Base-by-base conservation (phyloP, 441 rosid genomes). In the Erodium texanum region DNA sequence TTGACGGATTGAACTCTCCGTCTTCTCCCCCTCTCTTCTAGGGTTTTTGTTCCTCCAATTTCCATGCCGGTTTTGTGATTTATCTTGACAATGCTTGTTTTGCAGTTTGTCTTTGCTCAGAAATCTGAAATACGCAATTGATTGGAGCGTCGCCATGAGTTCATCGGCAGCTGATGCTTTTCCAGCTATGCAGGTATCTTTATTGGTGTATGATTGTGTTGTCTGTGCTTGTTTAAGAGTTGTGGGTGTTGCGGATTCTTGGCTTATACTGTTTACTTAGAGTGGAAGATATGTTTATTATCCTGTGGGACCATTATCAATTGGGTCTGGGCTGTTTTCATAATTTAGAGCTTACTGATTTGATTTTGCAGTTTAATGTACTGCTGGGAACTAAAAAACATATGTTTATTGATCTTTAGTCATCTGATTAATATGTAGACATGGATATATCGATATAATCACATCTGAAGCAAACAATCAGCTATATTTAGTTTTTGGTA, bases 181-280 rank as follows among this genome's bases (percentile, higher is more conserved):
- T 71, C 78, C 78, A 66, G 73, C 79, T 71, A 70, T 75, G 79
- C 81, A 73, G 80, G 82, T 76, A 69, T 50, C 34, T 32, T 32
- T 7, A 32, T 32, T 1, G 2, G 36, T 32, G 36, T 32, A 32
- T 1, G 36, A 32, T 32, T 32, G 36, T 32, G 0, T 15, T 66
- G 8, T n/a, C 29, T 23, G 8, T 19, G 20, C 16, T 3, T 32
- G 20, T 24, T 5, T 2, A 22, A n/a, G 1, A 24, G 29, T 48
- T 27, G 58, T 50, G 58, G 58, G 58, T 50, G 58, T 16, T 50
- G 16, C 58, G 14, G 58, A 15, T 50, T 50, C 58, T n/a, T 3
- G 36, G 36, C 36, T 32, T 32, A 32, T 32, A 32, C 36, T 15
- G 58, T 50, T 50, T 43, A 43, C n/a, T 12, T 12, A 43, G 50